Conservation (phyloP, 116 monocot genomes). For the Phalaenopsis hybrid region DNA sequence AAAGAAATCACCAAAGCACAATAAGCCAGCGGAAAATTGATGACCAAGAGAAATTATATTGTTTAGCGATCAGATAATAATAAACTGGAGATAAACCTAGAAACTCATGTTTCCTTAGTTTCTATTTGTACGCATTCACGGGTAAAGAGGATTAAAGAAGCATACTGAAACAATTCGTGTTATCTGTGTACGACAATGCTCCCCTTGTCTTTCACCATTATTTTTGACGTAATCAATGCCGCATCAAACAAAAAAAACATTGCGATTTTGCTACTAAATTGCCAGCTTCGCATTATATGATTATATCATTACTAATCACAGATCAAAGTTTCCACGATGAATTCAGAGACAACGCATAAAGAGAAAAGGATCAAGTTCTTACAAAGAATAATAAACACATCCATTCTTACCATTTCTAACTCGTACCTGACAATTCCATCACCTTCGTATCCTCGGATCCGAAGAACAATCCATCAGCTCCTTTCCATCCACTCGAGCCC, state of each 20-base stretch:
- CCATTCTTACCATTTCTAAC: slow-evolving; percentile 7
- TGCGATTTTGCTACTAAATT: neutral
- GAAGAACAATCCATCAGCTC: neutral
- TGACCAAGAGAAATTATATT: neutral
- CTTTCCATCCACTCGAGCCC: neutral
- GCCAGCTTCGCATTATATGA: neutral
- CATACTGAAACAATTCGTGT: neutral
- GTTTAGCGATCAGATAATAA: neutral
- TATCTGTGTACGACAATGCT: neutral
- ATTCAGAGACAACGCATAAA: neutral
- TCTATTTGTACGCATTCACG: neutral
- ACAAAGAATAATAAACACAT: neutral
- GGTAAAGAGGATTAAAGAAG: neutral
- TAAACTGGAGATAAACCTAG: neutral
- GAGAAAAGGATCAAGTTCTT: neutral
- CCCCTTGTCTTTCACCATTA: neutral
- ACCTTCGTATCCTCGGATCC: neutral
- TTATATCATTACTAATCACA: neutral
- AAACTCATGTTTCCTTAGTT: neutral
- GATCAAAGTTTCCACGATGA: neutral
- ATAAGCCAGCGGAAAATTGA: neutral
- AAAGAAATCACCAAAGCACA: neutral
- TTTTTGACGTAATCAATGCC: neutral
- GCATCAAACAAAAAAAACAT: neutral
- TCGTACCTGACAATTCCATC: slow-evolving; percentile 4